These are phyloP conservation scores for Penicillium ucsense DNA, from an alignment of 495 filamentous ascomycete species.

Conservation along the genomic window DNA sequence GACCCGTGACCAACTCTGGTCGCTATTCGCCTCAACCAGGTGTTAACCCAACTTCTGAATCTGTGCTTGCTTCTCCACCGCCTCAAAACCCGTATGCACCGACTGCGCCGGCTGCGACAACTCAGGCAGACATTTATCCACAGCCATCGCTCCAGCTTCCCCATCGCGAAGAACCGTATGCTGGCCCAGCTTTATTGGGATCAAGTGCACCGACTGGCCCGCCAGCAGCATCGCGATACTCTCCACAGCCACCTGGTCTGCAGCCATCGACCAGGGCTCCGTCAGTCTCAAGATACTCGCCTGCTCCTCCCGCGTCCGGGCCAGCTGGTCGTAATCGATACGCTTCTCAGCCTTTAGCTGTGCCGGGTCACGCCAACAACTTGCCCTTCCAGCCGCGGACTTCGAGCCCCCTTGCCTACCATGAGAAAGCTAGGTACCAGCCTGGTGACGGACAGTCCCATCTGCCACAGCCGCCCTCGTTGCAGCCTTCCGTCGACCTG, in stretches of 20 bases:
- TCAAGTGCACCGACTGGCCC: constrained; percentile 30
- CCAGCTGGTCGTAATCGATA: constrained; percentile 37
- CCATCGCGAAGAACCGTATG: constrained; percentile 57
- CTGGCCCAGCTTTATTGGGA: constrained; percentile 20
- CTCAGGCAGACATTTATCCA: neutral
- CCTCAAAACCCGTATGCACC: constrained; percentile 13
- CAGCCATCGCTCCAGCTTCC: constrained; percentile 39
- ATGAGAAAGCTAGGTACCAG: constrained; percentile 35
- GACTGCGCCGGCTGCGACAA: constrained; percentile 16
- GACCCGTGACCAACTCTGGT: constrained; percentile 30
- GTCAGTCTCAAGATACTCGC: constrained; percentile 29
- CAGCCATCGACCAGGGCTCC: constrained; percentile 25
- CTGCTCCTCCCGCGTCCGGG: constrained; percentile 35
- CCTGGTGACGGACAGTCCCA: constrained; percentile 13
- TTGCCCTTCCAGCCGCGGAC: constrained; percentile 74
- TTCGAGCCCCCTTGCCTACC: constrained; percentile 73
- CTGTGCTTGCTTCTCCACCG: constrained; percentile 4
- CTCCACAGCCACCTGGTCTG: constrained; percentile 27
- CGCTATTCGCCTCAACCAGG: constrained; percentile 43
- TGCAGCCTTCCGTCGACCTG: constrained; percentile 18
- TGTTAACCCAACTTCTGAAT: constrained; percentile 4
- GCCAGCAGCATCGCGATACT: constrained; percentile 29
- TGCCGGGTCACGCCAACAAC: constrained; percentile 25
- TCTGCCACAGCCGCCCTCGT: constrained; percentile 15
- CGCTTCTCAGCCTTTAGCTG: constrained; percentile 39